Conservation (phyloP, 1,284 basidiomycete genomes). For the Phylloporus sp. region DNA sequence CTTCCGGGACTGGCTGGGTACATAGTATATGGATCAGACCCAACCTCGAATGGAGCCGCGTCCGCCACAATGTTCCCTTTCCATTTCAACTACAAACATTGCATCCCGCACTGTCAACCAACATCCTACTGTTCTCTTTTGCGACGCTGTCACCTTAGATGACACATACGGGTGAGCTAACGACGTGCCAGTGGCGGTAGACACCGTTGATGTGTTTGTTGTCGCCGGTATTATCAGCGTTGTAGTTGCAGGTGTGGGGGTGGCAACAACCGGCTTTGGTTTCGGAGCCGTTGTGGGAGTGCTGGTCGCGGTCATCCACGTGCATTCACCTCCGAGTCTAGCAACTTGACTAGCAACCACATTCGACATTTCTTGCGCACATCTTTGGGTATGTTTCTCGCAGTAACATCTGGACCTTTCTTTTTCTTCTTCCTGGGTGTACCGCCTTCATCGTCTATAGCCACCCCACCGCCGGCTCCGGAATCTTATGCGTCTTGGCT, state of each 20-base stretch:
- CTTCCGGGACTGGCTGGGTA: no score
- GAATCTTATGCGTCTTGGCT: constrained; percentile 60
- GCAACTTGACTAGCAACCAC: constrained; percentile 86
- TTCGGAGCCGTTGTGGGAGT: constrained; percentile 51
- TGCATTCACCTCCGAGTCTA: constrained; percentile 78
- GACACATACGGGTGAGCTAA: constrained; percentile 76
- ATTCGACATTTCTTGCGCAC: constrained; percentile 89
- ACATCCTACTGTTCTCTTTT: constrained; percentile 58
- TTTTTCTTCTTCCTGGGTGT: constrained; percentile 83
- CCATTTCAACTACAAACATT: constrained; percentile 78
- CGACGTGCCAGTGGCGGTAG: constrained; percentile 27
- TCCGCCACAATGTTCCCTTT: constrained; percentile 79
- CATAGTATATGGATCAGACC: constrained; percentile 44
- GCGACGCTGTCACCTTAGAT: constrained; percentile 35
- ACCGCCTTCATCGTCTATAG: constrained; percentile 44
- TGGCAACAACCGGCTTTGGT: constrained; percentile 41
- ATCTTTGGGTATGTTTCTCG: constrained; percentile 86
- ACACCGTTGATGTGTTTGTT: constrained; percentile 32
- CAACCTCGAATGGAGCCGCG: constrained; percentile 72
- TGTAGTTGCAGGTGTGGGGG: constrained; percentile 30
- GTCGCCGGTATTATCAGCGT: constrained; percentile 37
- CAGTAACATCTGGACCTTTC: constrained; percentile 81
- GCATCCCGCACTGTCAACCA: constrained; percentile 77
- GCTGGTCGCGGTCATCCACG: constrained; percentile 81
- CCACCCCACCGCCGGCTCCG: constrained; percentile 38